These are phyloP conservation scores for Spathaspora arborariae DNA, from an alignment of 805 yeast species.

Conservation along the genomic window DNA sequence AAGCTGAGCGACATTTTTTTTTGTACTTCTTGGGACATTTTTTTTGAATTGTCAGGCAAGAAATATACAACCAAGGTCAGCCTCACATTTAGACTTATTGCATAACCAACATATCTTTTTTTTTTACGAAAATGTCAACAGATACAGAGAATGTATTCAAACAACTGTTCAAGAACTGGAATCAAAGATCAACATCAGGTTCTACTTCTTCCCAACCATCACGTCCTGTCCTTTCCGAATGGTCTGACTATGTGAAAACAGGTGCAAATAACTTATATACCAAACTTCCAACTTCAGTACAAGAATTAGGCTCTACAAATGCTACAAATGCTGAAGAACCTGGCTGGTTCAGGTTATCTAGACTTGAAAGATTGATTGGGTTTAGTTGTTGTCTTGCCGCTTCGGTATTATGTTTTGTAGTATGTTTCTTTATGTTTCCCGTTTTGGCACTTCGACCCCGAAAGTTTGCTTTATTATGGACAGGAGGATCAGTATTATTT, in stretches of 20 bases:
- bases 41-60: too few relatives aligned
- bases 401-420: constrained; percentile 72
- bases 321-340: constrained; percentile 59
- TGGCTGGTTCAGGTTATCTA: constrained; percentile 67
- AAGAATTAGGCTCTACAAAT: constrained; percentile 5
- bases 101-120: neutral
- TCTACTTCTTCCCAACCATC: neutral
- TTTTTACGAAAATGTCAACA: constrained; percentile 7
- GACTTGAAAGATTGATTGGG: constrained; percentile 77
- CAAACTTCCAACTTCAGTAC: constrained; percentile 50
- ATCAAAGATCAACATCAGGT: constrained; percentile 8
- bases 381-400: constrained; percentile 76
- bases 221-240: constrained; percentile 33
- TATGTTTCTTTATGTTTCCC: constrained; percentile 84
- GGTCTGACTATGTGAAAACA: constrained; percentile 40
- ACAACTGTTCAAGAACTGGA: constrained; percentile 34
- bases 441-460: constrained; percentile 85
- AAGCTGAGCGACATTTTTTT: too few relatives aligned
- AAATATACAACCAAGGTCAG: too few relatives aligned
- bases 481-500: constrained; percentile 84
- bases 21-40: too few relatives aligned
- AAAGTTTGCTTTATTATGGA: constrained; percentile 88
- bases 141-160: constrained; percentile 33
- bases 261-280: constrained; percentile 57
- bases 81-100: too few relatives aligned